Evolutionary conservation across 2,329 filamentous ascomycete species (phyloP).

Genomic region (Coleophoma cylindrospora): DNA sequence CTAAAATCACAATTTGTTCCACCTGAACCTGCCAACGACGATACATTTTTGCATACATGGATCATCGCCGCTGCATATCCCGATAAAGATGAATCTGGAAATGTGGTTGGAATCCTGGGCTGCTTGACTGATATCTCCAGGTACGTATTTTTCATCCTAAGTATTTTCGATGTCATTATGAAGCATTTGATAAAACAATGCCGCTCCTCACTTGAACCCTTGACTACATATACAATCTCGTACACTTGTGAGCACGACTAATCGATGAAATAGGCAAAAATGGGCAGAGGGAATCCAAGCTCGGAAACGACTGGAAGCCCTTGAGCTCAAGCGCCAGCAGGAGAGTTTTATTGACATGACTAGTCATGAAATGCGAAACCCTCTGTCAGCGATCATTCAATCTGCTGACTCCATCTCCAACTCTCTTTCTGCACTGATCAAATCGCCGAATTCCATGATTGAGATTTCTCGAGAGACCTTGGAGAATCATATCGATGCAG

Average conservation of each 20-base stretch:
- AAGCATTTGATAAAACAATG: neutral
- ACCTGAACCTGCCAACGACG: conserved; percentile 46
- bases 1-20: conserved; percentile 35
- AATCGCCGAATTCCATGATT: conserved; percentile 22
- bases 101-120: conserved; percentile 11
- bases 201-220: too few species aligned
- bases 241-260: neutral
- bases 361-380: conserved; percentile 69
- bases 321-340: conserved; percentile 62
- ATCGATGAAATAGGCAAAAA: conserved; percentile 6
- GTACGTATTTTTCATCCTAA: neutral
- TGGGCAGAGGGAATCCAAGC: conserved; percentile 23
- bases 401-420: conserved; percentile 66
- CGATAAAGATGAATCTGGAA: conserved; percentile 10
- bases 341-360: conserved; percentile 79
- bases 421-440: conserved; percentile 36
- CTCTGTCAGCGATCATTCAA: conserved; percentile 67
- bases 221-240: neutral
- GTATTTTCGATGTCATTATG: neutral
- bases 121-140: conserved; percentile 12
- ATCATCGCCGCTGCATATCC: conserved; percentile 18
- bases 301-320: conserved; percentile 44
- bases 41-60: conserved; percentile 32
- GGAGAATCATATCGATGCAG: conserved; percentile 62
- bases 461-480: conserved; percentile 37